A percentile compares a stretch with the other conserved stretches of the same genome.
Evolutionary conservation across 805 yeast species (phyloP).

Genomic region (Wickerhamomyces xylosicus): DNA sequence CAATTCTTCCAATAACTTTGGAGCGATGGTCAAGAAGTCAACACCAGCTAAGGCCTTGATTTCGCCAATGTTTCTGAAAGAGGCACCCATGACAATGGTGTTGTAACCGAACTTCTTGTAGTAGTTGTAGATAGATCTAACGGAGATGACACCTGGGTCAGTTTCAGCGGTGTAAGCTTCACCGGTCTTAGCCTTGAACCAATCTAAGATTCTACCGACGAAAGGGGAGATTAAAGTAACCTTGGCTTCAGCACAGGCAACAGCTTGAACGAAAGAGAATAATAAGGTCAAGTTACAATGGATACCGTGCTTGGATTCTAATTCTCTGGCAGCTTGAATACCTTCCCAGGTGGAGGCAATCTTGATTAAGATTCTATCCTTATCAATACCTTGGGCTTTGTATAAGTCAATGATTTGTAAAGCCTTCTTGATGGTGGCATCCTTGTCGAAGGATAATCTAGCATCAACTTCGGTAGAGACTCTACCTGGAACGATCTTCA

Average conservation of each 20-base stretch:
- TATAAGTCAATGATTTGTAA: conserved; percentile 80
- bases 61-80: conserved; percentile 96
- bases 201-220: conserved; percentile 97
- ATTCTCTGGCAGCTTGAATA: conserved; percentile 94
- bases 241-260: conserved; percentile 96
- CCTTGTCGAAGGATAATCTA: conserved; percentile 90
- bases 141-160: conserved; percentile 96
- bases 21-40: conserved; percentile 93
- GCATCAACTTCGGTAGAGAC: conserved; percentile 99
- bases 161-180: conserved; percentile 67
- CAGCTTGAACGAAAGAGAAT: conserved; percentile 95
- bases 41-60: conserved; percentile 95
- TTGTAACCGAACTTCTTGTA: conserved; percentile 95
- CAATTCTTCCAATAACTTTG: conserved; percentile 83
- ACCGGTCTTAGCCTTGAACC: conserved; percentile 94
- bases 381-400: conserved; percentile 72
- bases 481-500: conserved; percentile 95
- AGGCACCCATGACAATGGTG: conserved; percentile 99
- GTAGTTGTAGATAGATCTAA: conserved; percentile 85
- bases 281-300: conserved; percentile 93
- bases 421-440: conserved; percentile 91
- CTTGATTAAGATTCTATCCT: conserved; percentile 90
- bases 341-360: conserved; percentile 99
- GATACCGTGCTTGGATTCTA: conserved; percentile 82
- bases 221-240: conserved; percentile 96